Evolutionary conservation across 176 grass and related monocot species (phyloP).

Genomic region (Musa schizocarpa): DNA sequence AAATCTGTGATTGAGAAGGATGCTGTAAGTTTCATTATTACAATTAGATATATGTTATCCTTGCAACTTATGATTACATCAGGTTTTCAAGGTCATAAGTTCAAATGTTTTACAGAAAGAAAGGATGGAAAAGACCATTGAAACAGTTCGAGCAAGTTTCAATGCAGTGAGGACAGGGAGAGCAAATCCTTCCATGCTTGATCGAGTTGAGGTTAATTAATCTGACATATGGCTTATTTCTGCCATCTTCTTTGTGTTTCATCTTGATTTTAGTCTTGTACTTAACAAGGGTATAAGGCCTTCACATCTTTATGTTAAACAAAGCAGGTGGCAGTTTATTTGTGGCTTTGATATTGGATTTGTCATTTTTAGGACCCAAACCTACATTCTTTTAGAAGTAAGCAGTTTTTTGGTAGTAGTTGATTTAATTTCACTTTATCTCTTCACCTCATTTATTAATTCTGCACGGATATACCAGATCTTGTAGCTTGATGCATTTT

Average conservation of each 20-base stretch:
- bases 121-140: constrained; percentile 89
- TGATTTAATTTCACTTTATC: neutral
- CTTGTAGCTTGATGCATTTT: neutral
- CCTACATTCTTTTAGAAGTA: neutral
- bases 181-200: constrained; percentile 89
- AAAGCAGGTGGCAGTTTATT: neutral
- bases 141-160: constrained; percentile 64
- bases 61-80: constrained; percentile 1
- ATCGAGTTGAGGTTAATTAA: constrained; percentile 62
- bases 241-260: neutral
- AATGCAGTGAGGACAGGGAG: constrained; percentile 91
- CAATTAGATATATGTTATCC: neutral
- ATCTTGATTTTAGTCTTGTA: neutral
- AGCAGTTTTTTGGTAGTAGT: neutral
- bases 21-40: constrained; percentile 44
- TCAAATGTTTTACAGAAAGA: constrained; percentile 47
- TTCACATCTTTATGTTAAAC: neutral
- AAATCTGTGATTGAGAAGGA: constrained; percentile 74
- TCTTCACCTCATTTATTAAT: neutral
- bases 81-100: neutral
- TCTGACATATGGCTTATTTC: neutral
- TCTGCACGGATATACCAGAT: neutral
- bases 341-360: neutral
- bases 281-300: neutral
- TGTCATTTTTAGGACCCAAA: neutral